Percentiles rank a stretch among this genome's conserved stretches.
Conservation (phyloP, 805 yeast species). For the Pichia californica region DNA sequence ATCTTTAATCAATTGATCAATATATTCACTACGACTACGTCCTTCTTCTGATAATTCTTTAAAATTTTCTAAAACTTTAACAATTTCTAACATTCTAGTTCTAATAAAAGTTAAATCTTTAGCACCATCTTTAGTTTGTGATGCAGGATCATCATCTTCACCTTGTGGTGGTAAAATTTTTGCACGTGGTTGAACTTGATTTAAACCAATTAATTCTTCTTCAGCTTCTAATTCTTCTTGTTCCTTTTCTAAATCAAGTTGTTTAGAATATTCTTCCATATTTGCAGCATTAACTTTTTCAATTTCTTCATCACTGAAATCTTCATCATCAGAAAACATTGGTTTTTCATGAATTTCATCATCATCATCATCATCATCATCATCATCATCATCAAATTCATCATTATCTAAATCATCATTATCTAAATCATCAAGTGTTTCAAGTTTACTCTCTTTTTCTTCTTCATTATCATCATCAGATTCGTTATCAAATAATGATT, state of each 20-base stretch:
- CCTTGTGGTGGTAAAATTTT: constrained; percentile 71
- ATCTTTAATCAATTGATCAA: constrained; percentile 71
- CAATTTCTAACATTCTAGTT: constrained; percentile 92
- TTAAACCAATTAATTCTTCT: constrained; percentile 53
- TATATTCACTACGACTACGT: constrained; percentile 76
- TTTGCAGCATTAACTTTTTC: constrained; percentile 72
- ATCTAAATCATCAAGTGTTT: constrained; percentile 20
- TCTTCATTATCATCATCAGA: constrained; percentile 43
- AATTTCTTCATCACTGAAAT: constrained; percentile 56
- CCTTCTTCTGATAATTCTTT: constrained; percentile 79
- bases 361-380: constrained; percentile 35
- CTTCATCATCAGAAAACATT: constrained; percentile 73
- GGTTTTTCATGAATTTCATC: constrained; percentile 58
- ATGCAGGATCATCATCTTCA: constrained; percentile 41
- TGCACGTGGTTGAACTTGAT: constrained; percentile 64
- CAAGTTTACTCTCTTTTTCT: constrained; percentile 23
- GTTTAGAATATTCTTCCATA: constrained; percentile 71
- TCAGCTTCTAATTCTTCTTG: constrained; percentile 59
- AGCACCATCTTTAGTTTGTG: constrained; percentile 31
- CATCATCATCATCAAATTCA: background rate
- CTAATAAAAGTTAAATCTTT: constrained; percentile 71
- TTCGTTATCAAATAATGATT: constrained; percentile 65
- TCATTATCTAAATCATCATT: too few relatives aligned
- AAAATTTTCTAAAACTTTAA: constrained; percentile 89
- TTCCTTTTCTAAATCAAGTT: constrained; percentile 53